Evolutionary conservation across 1,139 yeast species (phyloP), one percentile per base, ranked within the genome.

Genomic region (Geotrichum candidum): DNA sequence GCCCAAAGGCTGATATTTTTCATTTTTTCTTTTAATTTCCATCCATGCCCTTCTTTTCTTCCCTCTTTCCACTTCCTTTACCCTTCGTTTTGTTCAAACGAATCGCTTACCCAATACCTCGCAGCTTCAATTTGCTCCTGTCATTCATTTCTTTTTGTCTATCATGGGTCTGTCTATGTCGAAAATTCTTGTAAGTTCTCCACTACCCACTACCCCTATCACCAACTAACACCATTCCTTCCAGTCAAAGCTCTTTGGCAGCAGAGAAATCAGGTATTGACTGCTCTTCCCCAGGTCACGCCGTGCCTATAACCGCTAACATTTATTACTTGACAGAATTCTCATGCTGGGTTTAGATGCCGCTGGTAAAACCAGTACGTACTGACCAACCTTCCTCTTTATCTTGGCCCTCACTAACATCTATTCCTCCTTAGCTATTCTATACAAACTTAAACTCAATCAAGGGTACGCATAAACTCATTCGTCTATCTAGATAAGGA

Each of bases 331-430:
- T 13, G 15, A 13, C 58, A 78, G 95, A 73, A 87, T 91, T 72
- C 81, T 91, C 68, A 90, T 91, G 96, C 82, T 91, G 66, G 97
- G 97, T 18, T 81, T 91, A 66, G 97, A 90, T 73, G 90, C 90
- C 68, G 96, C 96, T 3, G 97, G 97, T 58, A 90, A 90, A 74
- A 90, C 97, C 15, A 89, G 88, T 77, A 73, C 64, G 79, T 75
- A 51, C 5, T n/a, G 18, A 41, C 22, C 29, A 29, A 22, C n/a
- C 31, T 54, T 18, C 18, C 29, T 5, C n/a, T 23, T 45, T 25
- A 35, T 18, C 45, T 22, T 55, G 48, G n/a, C 27, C 11, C 57
- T 15, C 7, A 56, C 57, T 33, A 51, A 54, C 27, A 33, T 33
- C 31, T 11, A 59, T 46, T n/a, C 27, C 29, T 57, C 29, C 7